phyloP scores from a whole-genome alignment of 139 green algal genomes.

The Pleodorina starrii region DNA sequence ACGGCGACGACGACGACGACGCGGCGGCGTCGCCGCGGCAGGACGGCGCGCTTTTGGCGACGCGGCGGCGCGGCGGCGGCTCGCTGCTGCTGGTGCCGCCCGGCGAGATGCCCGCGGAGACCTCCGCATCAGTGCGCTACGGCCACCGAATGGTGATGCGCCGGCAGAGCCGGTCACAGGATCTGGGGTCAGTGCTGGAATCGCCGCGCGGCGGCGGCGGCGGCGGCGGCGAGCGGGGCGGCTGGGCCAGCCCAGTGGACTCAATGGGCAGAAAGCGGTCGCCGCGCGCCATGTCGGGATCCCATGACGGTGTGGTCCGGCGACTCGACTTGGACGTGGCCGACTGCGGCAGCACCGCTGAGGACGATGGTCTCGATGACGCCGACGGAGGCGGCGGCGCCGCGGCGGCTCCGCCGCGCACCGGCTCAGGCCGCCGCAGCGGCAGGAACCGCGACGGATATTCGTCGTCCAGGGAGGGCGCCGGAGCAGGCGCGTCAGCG shows the following conservation, averaged over 20 bases:
- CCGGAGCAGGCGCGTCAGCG: too few species aligned
- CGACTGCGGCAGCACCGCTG: background rate
- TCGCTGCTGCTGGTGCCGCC: slow-evolving; percentile 7
- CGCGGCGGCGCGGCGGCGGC: background rate
- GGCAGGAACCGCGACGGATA: too few species aligned
- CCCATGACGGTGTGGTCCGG: background rate
- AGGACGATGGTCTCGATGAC: background rate
- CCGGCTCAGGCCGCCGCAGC: too few species aligned
- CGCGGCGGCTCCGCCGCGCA: background rate
- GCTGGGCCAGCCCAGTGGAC: background rate
- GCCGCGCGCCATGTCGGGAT: background rate
- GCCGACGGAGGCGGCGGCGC: background rate
- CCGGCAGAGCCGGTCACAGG: background rate
- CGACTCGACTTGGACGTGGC: background rate
- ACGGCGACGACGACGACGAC: background rate
- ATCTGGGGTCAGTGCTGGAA: background rate
- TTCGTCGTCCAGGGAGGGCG: background rate
- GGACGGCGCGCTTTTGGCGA: background rate
- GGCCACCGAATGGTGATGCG: background rate
- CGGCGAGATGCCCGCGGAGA: slow-evolving; percentile 1
- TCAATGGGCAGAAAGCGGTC: background rate
- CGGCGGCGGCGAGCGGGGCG: too few species aligned
- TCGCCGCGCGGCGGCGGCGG: background rate
- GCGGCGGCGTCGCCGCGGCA: too few species aligned
- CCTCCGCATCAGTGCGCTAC: slow-evolving; percentile 6